phyloP scores from a whole-genome alignment of 1,284 basidiomycete species.

The Gymnopus androsaceus region DNA sequence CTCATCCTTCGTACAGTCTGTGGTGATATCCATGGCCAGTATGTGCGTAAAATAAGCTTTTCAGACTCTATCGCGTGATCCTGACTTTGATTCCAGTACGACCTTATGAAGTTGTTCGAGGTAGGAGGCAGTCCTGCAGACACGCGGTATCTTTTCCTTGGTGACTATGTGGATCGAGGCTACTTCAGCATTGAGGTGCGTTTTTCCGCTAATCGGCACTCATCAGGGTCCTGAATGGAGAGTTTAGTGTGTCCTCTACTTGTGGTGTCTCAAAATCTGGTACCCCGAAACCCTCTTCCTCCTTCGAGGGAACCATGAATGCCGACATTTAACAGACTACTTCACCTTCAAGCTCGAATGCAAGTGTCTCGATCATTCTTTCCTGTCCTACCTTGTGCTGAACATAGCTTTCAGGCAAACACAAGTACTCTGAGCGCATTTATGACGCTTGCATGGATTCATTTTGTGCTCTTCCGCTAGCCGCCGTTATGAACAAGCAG shows the following conservation, averaged over 20 bases:
- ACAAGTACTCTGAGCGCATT: slow-evolving; percentile 90
- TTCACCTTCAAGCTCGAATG: slow-evolving; percentile 92
- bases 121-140: slow-evolving; percentile 92
- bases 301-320: slow-evolving; percentile 91
- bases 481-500: slow-evolving; percentile 97
- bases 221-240: slow-evolving; percentile 16
- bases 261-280: slow-evolving; percentile 91
- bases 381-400: neutral
- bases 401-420: slow-evolving; percentile 65
- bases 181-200: slow-evolving; percentile 89
- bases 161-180: slow-evolving; percentile 94
- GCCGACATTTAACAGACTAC: slow-evolving; percentile 85
- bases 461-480: slow-evolving; percentile 89
- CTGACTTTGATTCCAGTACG: slow-evolving; percentile 56
- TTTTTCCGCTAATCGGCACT: slow-evolving; percentile 13
- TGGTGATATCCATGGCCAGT: slow-evolving; percentile 94
- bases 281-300: slow-evolving; percentile 90
- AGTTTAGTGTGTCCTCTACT: slow-evolving; percentile 82
- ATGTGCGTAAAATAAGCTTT: slow-evolving; percentile 57
- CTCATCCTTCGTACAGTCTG: slow-evolving; percentile 58
- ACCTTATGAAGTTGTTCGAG: slow-evolving; percentile 95
- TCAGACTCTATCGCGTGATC: neutral
- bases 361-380: slow-evolving; percentile 38
- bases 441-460: slow-evolving; percentile 94
- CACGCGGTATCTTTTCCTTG: slow-evolving; percentile 91